These are phyloP conservation scores for Trichoderma sp. DNA, from an alignment of 2,329 filamentous ascomycete species.

Conservation along the genomic window DNA sequence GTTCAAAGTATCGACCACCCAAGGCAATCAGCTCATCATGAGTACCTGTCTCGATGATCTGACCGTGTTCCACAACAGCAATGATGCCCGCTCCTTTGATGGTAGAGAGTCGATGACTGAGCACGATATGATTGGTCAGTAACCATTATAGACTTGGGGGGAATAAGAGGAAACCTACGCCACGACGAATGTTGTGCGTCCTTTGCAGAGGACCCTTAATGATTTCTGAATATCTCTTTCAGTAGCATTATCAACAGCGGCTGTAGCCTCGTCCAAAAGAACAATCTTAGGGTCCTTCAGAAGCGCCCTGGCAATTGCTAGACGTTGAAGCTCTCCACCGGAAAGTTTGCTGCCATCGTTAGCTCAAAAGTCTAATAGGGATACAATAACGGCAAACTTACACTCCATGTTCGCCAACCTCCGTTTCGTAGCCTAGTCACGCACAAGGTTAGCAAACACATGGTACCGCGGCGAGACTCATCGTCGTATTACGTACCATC, in stretches of 20 bases:
- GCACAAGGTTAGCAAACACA: not conserved
- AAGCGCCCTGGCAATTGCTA: conserved; percentile 69
- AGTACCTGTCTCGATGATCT: conserved; percentile 61
- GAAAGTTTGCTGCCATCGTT: conserved; percentile 54
- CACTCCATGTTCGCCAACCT: conserved; percentile 52
- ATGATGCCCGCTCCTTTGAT: conserved; percentile 67
- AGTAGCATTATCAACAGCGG: conserved; percentile 69
- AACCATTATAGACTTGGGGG: not conserved
- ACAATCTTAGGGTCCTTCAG: conserved; percentile 73
- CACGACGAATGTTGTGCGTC: conserved; percentile 65
- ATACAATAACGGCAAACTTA: conserved; percentile 27
- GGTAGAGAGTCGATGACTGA: conserved; percentile 65
- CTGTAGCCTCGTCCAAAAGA: conserved; percentile 76
- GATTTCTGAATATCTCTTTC: conserved; percentile 66
- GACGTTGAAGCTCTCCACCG: conserved; percentile 64
- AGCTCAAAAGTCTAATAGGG: conserved; percentile 20
- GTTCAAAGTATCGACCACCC: conserved; percentile 60
- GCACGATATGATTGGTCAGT: not conserved
- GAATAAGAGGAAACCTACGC: conserved; percentile 44
- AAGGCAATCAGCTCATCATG: conserved; percentile 57
- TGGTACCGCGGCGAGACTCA: not conserved
- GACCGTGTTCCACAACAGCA: conserved; percentile 62
- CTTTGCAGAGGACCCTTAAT: conserved; percentile 55
- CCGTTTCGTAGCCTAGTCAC: conserved; percentile 46
- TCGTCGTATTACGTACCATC: conserved; percentile 37